These are phyloP conservation scores for Xerocomus potaroensis DNA, from an alignment of 768 basidiomycete species.

Conservation along the genomic window DNA sequence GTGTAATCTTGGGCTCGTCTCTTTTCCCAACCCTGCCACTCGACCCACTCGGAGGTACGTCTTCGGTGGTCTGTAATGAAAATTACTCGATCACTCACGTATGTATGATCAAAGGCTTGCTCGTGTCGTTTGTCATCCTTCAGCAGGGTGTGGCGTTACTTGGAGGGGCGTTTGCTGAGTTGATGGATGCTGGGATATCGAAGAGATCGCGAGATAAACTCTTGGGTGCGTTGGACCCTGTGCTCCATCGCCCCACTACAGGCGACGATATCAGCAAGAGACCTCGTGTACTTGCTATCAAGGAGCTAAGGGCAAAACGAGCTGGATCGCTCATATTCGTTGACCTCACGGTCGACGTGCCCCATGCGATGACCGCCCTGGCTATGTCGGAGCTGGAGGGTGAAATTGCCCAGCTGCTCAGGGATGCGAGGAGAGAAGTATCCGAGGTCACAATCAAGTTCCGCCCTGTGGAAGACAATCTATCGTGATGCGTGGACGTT, in stretches of 20 bases:
- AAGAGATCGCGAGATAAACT: constrained; percentile 48
- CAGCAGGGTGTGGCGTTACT: constrained; percentile 70
- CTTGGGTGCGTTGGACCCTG: constrained; percentile 51
- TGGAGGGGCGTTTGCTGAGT: constrained; percentile 67
- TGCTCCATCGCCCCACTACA: constrained; percentile 35
- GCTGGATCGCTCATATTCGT: constrained; percentile 80
- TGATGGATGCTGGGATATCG: constrained; percentile 81
- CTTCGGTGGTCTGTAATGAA: not conserved
- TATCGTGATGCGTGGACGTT: constrained; percentile 1
- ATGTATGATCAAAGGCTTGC: constrained; percentile 48
- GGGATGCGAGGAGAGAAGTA: constrained; percentile 57
- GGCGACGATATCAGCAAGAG: constrained; percentile 13
- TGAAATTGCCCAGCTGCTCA: constrained; percentile 53
- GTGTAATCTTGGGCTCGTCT: too few relatives aligned
- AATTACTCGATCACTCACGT: constrained; percentile 4
- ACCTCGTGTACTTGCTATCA: constrained; percentile 40
- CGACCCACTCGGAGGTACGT: constrained; percentile 87
- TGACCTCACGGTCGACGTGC: constrained; percentile 75
- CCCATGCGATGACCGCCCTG: constrained; percentile 49
- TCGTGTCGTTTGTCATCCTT: constrained; percentile 89
- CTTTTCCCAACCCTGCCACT: too few relatives aligned
- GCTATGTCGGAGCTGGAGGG: constrained; percentile 60
- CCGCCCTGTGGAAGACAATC: constrained; percentile 34
- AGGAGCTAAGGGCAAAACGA: constrained; percentile 64
- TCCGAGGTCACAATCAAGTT: constrained; percentile 71